phyloP scores from a whole-genome alignment of 2,329 filamentous ascomycete species.

The Pseudogymnoascus verrucosus region DNA sequence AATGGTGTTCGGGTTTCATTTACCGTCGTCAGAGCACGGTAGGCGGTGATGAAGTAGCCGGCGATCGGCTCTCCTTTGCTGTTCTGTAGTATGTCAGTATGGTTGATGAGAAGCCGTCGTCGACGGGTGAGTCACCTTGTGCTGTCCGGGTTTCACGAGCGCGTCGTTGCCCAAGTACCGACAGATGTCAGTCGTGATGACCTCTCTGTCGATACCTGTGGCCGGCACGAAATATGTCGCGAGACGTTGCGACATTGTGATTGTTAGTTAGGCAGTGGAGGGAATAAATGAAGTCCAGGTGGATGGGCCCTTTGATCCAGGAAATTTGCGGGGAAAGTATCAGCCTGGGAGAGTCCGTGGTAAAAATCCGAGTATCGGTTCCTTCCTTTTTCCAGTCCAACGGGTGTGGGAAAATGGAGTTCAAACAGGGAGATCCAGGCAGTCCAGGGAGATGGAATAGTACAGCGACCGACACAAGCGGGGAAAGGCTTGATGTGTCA shows the following conservation, averaged over 20 bases:
- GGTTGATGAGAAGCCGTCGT: background rate
- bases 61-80: constrained; percentile 7
- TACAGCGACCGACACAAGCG: background rate
- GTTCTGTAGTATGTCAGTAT: background rate
- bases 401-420: background rate
- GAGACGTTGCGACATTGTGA: background rate
- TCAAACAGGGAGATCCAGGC: background rate
- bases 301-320: background rate
- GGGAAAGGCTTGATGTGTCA: background rate
- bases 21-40: constrained; percentile 71
- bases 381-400: background rate
- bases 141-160: constrained; percentile 65
- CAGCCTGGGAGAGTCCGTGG: background rate
- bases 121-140: constrained; percentile 45
- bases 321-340: background rate
- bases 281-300: background rate
- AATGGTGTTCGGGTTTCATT: constrained; percentile 30
- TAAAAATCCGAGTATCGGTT: background rate
- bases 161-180: constrained; percentile 78
- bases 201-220: constrained; percentile 74
- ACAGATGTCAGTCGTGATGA: constrained; percentile 78
- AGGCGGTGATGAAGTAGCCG: constrained; percentile 72
- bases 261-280: background rate
- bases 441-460: background rate
- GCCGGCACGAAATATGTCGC: constrained; percentile 62